Base-by-base conservation (phyloP, 1,284 basidiomycete species). In the Chondrostereum purpureum region DNA sequence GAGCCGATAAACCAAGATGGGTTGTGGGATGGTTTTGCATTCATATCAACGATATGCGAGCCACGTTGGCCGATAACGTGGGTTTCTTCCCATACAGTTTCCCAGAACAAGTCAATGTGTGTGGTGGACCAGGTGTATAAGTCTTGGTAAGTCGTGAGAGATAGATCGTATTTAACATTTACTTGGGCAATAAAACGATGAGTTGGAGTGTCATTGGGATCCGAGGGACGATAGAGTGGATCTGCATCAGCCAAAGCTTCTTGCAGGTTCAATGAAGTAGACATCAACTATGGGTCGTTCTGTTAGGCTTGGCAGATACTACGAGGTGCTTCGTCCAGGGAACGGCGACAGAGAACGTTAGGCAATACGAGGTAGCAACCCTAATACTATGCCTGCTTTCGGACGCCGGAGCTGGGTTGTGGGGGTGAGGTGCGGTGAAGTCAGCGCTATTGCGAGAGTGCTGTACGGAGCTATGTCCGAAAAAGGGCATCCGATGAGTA, bases 1-100 rank as follows among this genome's bases (percentile, higher is more conserved):
- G 88, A 80, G 37, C 79, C 75, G 18, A 64, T 55, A 63, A 92
- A 92, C 89, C 89, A 92, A 4, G 69, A 50, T 16, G 87, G 87
- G 58, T 89, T 90, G n/a, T 73, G 71, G n/a, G 77, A 69, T 19
- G 88, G 85, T 38, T 67, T 62, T 3, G 78, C 75, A 39, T 59
- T 41, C 38, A 65, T 65, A 61, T 88, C 78, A 33, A 89, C 80
- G 44, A 82, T 72, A 66, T 80, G 72, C 43, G 45, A 47, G 39
- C 77, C 76, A 61, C 81, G 83, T 51, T 73, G 55, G 16, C 87
- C 84, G 39, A 88, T 67, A 50, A 91, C 70, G 31, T 63, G 63
- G 12, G 83, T 80, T 44, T 74, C 72, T 58, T 89, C 85, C 89
- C 88, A 93, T 6, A 88, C 80, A n/a, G 74, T 63, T 31, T 66